Evolutionary conservation across 106 monocot species (phyloP).

Genomic region (Dactylorhiza incarnata): DNA sequence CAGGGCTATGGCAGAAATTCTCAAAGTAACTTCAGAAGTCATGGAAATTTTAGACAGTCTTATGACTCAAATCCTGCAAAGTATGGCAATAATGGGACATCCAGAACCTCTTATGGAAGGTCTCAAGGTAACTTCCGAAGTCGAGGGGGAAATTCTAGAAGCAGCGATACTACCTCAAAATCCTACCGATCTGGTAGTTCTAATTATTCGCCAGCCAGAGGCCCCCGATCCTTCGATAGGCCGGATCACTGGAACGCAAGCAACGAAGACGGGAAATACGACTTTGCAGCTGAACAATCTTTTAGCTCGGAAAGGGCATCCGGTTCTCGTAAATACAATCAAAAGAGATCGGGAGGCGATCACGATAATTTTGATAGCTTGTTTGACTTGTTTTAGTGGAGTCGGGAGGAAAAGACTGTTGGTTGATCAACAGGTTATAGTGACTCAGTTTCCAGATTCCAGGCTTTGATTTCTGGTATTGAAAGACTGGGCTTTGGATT

Average conservation of each 20-base stretch:
- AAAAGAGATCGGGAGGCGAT: constrained; percentile 1
- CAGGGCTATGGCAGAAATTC: background rate
- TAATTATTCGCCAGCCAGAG: background rate
- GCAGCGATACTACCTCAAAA: background rate
- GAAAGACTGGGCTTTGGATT: no score
- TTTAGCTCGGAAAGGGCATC: background rate
- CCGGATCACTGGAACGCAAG: background rate
- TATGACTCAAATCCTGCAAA: background rate
- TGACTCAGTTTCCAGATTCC: no score
- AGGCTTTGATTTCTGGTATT: no score
- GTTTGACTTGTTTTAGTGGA: constrained; percentile 16
- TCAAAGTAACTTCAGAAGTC: constrained; percentile 5
- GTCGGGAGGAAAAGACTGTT: no score
- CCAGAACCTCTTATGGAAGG: background rate
- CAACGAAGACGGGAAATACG: background rate
- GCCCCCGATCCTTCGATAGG: background rate
- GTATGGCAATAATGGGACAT: constrained; percentile 9
- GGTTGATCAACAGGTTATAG: no score
- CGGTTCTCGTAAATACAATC: background rate
- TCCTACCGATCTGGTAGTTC: background rate
- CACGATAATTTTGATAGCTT: constrained; percentile 17
- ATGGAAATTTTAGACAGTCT: background rate
- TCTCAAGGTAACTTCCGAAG: background rate
- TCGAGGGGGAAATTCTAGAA: background rate
- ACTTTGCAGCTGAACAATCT: background rate